Evolutionary conservation across 2,329 filamentous ascomycete genomes (phyloP).

Genomic region (Colletotrichum sp.): DNA sequence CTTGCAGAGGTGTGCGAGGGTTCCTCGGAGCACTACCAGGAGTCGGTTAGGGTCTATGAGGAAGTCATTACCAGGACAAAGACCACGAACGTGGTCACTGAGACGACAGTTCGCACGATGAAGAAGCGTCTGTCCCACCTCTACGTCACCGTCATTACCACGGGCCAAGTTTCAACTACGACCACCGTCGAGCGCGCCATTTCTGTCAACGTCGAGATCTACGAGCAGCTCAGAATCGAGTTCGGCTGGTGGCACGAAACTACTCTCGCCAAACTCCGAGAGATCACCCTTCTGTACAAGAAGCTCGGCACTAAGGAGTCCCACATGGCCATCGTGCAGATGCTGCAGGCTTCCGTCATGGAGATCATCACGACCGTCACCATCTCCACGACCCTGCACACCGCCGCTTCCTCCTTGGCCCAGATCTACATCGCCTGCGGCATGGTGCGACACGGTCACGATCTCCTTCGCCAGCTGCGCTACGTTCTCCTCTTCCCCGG

Average conservation of each 20-base stretch:
- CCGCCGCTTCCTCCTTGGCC: constrained; percentile 51
- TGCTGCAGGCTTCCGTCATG: constrained; percentile 44
- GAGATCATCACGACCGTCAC: constrained; percentile 42
- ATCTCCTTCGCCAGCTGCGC: constrained; percentile 54
- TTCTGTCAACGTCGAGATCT: constrained; percentile 40
- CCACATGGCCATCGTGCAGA: constrained; percentile 36
- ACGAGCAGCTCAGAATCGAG: constrained; percentile 45
- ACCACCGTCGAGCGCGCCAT: constrained; percentile 40
- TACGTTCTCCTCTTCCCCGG: constrained; percentile 54
- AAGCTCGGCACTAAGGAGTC: constrained; percentile 42
- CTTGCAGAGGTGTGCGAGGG: constrained; percentile 52
- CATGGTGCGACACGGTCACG: constrained; percentile 41
- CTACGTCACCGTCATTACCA: constrained; percentile 42
- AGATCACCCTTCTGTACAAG: constrained; percentile 47
- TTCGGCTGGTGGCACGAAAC: constrained; percentile 50
- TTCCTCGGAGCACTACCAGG: constrained; percentile 44
- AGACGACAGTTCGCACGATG: constrained; percentile 45
- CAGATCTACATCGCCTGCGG: constrained; percentile 48
- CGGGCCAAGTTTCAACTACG: constrained; percentile 37
- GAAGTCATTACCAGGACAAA: constrained; percentile 43
- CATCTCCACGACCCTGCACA: constrained; percentile 50
- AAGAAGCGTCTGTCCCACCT: constrained; percentile 55
- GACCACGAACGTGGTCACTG: constrained; percentile 36
- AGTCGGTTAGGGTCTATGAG: constrained; percentile 51
- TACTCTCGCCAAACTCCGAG: constrained; percentile 46